phyloP scores from a whole-genome alignment of 257 asterid genomes.

The Ophiorrhiza pumila region DNA sequence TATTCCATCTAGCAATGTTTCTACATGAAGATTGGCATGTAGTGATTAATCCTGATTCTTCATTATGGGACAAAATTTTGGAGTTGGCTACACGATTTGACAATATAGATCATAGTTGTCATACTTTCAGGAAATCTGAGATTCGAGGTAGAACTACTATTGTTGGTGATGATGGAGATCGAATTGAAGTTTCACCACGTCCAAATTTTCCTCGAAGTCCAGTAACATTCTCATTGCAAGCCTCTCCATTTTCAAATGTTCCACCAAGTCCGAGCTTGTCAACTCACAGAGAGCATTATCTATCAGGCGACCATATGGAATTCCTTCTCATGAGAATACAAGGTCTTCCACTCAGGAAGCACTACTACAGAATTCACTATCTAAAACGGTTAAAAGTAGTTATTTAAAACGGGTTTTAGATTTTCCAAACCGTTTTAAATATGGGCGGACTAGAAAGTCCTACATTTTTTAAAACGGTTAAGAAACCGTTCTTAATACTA shows the following conservation, averaged over 20 bases:
- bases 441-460: too few species aligned
- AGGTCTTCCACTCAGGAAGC: too few species aligned
- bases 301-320: slow-evolving; percentile 7
- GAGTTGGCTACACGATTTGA: slow-evolving; percentile 24
- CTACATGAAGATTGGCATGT: slow-evolving; percentile 30
- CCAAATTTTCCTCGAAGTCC: slow-evolving; percentile 24
- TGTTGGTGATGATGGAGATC: slow-evolving; percentile 7
- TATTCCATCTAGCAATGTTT: slow-evolving; percentile 25
- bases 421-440: too few species aligned
- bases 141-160: slow-evolving; percentile 1
- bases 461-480: too few species aligned
- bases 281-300: slow-evolving; percentile 24
- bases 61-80: slow-evolving; percentile 18
- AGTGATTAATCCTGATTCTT: slow-evolving; percentile 11
- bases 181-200: slow-evolving; percentile 2
- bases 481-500: too few species aligned
- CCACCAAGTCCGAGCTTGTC: slow-evolving; percentile 36
- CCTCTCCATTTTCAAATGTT: slow-evolving; percentile 12
- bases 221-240: slow-evolving; percentile 12
- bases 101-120: slow-evolving; percentile 32
- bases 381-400: too few species aligned
- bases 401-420: too few species aligned
- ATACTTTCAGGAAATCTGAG: slow-evolving; percentile 35
- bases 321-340: background rate
- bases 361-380: too few species aligned